Evolutionary conservation across 2,329 filamentous ascomycete species (phyloP).

Genomic region (Aspergillus thermomutatus): DNA sequence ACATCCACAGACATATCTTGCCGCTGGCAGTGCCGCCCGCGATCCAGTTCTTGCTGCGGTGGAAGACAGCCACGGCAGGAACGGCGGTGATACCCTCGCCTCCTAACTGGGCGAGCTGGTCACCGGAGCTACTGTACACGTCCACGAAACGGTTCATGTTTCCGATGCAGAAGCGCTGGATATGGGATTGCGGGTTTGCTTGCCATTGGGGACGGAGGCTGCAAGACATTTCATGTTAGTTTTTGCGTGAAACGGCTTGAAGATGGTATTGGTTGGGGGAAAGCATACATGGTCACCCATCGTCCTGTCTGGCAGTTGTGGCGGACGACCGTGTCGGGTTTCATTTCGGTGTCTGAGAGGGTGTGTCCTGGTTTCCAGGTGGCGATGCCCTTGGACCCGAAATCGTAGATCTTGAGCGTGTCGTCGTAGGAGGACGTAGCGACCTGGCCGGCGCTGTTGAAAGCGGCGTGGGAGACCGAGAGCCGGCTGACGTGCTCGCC

Average conservation of each 20-base stretch:
- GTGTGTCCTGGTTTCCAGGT: constrained; percentile 59
- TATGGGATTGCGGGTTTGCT: constrained; percentile 67
- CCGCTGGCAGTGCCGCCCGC: constrained; percentile 88
- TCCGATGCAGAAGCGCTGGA: constrained; percentile 86
- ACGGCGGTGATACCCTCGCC: constrained; percentile 92
- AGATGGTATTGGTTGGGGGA: constrained; percentile 20
- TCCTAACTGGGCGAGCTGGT: constrained; percentile 83
- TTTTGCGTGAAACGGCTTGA: neutral
- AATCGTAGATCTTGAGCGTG: constrained; percentile 87
- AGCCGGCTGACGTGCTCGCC: constrained; percentile 79
- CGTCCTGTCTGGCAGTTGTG: constrained; percentile 97
- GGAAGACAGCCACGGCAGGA: constrained; percentile 86
- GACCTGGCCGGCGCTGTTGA: constrained; percentile 78
- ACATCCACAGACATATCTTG: constrained; percentile 90
- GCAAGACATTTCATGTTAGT: constrained; percentile 2
- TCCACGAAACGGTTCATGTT: constrained; percentile 99
- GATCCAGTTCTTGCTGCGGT: constrained; percentile 85
- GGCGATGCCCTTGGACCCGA: constrained; percentile 55
- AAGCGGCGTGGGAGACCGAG: constrained; percentile 89
- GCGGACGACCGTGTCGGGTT: constrained; percentile 64
- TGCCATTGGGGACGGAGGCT: constrained; percentile 88
- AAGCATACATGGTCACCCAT: constrained; percentile 78
- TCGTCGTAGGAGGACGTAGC: constrained; percentile 95
- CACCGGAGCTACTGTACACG: constrained; percentile 75
- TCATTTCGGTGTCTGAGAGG: constrained; percentile 61